phyloP scores from a whole-genome alignment of 2,329 filamentous ascomycete species.

The Fusarium penzigii region DNA sequence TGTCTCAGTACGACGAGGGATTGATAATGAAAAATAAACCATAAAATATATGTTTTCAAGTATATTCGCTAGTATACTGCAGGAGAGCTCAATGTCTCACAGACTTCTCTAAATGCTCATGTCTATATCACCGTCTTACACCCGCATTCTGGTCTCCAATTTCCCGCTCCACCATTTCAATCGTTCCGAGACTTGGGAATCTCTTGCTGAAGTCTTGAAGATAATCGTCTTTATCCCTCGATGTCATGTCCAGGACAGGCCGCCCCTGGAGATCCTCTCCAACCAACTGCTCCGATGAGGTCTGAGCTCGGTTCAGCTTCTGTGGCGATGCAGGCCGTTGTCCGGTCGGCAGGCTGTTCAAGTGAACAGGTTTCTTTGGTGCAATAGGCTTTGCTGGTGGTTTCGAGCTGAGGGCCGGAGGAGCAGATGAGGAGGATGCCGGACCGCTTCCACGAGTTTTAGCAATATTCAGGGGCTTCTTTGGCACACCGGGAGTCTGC shows the following conservation, averaged over 20 bases:
- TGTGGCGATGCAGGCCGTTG: constrained; percentile 45
- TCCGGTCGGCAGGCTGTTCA: constrained; percentile 56
- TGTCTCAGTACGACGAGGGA: not conserved
- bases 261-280: constrained; percentile 49
- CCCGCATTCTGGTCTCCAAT: constrained; percentile 35
- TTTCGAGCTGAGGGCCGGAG: constrained; percentile 29
- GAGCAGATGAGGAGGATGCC: constrained; percentile 21
- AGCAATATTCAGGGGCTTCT: constrained; percentile 50
- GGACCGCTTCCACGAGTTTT: constrained; percentile 26
- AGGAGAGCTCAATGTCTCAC: constrained; percentile 11
- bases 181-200: constrained; percentile 79
- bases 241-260: constrained; percentile 55
- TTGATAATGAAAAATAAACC: too few species aligned
- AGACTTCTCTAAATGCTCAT: constrained; percentile 5
- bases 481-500: constrained; percentile 45
- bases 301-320: constrained; percentile 36
- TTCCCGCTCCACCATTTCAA: constrained; percentile 86
- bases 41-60: not conserved
- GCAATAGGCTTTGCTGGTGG: constrained; percentile 49
- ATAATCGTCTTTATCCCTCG: constrained; percentile 65
- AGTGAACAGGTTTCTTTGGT: constrained; percentile 62
- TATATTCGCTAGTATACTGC: constrained; percentile 28
- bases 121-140: constrained; percentile 21
- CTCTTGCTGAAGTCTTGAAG: constrained; percentile 74
- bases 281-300: constrained; percentile 41